Evolutionary conservation across 1,284 basidiomycete genomes (phyloP), one percentile per base, ranked within the genome.

Genomic region (Calocybe gambosa): DNA sequence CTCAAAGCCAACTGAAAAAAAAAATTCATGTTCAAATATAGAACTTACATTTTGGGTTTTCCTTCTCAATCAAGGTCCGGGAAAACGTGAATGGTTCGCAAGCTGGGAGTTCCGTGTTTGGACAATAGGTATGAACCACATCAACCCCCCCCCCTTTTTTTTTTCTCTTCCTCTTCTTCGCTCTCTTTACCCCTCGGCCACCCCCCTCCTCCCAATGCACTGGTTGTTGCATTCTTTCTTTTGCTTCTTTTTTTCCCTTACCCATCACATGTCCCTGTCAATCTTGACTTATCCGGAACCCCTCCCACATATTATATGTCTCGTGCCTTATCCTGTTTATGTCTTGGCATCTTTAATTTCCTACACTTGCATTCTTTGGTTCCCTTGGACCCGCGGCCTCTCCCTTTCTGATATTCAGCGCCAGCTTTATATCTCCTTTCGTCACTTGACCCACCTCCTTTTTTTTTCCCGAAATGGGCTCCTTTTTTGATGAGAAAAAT

Each of bases 21-120:
- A n/a, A n/a, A n/a, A n/a, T n/a, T n/a, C n/a, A 26, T 26, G 35
- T 7, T 13, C 31, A 15, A 8, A 20, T 18, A 8, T 60, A 86
- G 86, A 89, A 58, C 70, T 88, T 12, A 71, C 78, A 0, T 89
- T 89, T 55, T 89, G 85, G 85, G 56, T 88, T 25, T 89, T 87
- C 59, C 71, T 88, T 9, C 70, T 86, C 28, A 76, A 85, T 50
- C 85, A 87, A 64, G 80, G 80, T 1, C 80, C 81, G 0, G 63
- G 69, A 28, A 78, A 80, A 54, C 74, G 79, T 2, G 69, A 77
- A 29, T 89, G 85, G 85, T 88, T 89, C 61, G 60, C 80, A 42
- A 68, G 82, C 63, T 68, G 80, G 77, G 69, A 88, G 58, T 78
- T 82, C 66, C 64, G 72, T 47, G 58, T 75, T 52, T 74, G 85